Evolutionary conservation across 2,329 filamentous ascomycete genomes (phyloP), one percentile per base, ranked within the genome.

Genomic region (Amphichorda felina): DNA sequence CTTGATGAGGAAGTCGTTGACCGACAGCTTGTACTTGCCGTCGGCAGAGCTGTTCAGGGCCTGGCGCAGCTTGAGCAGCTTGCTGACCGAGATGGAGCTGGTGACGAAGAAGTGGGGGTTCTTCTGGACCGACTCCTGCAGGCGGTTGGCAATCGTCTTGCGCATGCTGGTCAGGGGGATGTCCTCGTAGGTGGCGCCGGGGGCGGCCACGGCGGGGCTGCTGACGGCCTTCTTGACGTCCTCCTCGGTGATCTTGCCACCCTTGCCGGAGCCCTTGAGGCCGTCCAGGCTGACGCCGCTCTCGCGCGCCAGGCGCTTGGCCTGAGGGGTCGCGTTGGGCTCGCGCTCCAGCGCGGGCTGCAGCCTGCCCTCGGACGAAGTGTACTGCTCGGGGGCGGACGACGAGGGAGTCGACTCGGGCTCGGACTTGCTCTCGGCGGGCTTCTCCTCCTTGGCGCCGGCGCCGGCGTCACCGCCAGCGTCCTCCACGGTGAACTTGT

Each of bases 1-100:
- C 76, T 98, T 98, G 74, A 98, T 86, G 44, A 98, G 72, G 74
- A 98, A 94, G 66, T 98, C 91, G 66, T 98, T 98, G 65, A 98
- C 86, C n/a, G 88, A 95, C 40, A 98, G 83, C 77, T 95, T 98
- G 77, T 94, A 98, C 63, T 87, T 79, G 65, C 89, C 91, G 43
- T 94, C 81, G 33, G 85, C 70, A 10, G 83, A 79, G 55, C 78
- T 75, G 68, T 98, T 98, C 47, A 98, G 77, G 40, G 89, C 87
- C 64, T 85, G 76, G 53, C 91, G 87, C 50, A 98, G 87, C 72
- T 95, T 96, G 53, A 94, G 70, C 33, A 98, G 83, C 75, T 96
- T 96, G 61, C 71, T 75, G 45, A 98, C 91, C 39, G 89, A 96
- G 55, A 98, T 75, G 49, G 77, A 78, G 51, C 86, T 82, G 50